Conservation (phyloP, 345 rosid species). For the Heritiera littoralis region DNA sequence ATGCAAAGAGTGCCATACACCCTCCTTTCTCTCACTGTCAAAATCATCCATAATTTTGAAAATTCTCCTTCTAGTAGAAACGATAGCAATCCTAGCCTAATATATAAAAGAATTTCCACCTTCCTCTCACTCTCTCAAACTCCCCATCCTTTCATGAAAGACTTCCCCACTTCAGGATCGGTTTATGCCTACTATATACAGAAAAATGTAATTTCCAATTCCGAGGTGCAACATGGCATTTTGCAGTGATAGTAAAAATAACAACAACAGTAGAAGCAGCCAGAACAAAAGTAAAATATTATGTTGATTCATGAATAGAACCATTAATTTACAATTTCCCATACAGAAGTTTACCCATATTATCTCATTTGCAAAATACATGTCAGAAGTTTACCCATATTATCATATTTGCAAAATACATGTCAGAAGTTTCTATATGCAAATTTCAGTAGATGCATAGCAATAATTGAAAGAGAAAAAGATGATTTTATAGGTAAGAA, state of each 20-base stretch:
- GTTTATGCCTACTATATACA: not conserved
- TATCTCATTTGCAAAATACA: not conserved
- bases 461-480: not conserved
- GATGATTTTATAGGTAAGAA: not conserved
- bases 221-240: not conserved
- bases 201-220: not conserved
- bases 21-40: not conserved
- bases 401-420: not conserved
- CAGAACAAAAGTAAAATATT: too few relatives aligned
- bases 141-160: not conserved
- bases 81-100: not conserved
- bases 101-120: not conserved
- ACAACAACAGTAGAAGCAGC: not conserved
- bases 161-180: not conserved
- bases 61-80: not conserved
- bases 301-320: not conserved
- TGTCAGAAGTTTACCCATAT: not conserved
- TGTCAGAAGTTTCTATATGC: not conserved
- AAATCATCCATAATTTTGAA: not conserved
- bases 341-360: not conserved
- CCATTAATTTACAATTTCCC: not conserved
- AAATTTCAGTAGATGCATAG: not conserved
- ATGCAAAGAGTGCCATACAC: conserved; percentile 2
- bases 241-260: not conserved
- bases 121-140: not conserved